Evolutionary conservation across 805 yeast species (phyloP), one percentile per base, ranked within the genome.

Genomic region (Kodamaea neixiangensis): DNA sequence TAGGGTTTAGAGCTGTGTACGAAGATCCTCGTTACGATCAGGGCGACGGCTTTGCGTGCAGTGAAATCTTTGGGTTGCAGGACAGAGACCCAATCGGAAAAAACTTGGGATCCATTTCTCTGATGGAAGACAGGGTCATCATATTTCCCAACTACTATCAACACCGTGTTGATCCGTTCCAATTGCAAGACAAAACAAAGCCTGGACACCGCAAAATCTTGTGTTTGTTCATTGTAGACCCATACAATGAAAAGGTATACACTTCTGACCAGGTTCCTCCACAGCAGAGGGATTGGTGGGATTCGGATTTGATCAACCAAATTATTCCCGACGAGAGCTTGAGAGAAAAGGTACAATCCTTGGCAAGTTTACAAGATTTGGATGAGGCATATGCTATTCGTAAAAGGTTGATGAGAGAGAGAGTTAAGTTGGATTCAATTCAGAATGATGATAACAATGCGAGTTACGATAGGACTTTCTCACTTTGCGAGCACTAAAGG

Each of bases 161-260:
- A 52, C 76, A 72, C 51, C 70, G 66, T 46, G 77, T 74, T 7
- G 71, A 69, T 44, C 61, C 68, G 10, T 74, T 74, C 56, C 65
- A 66, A 44, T 65, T 74, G 55, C 45, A 46, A 7, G 78, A 74
- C 53, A 58, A 58, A 50, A 47, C 68, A 5, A 72, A 66, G 49
- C 61, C 64, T 1, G 78, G 78, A 1, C 66, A 64, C 52, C 55
- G 78, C 25, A 70, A 69, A 53, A 72, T 74, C 20, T 56, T 74
- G 47, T 70, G 76, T 47, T 70, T 72, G 50, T 74, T 72, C 49
- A 15, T 74, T 2, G 66, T 64, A n/a, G 76, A 72, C 50, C 76
- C 76, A 1, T 51, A 58, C 49, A 64, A 70, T 50, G 56, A 61
- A 1, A 38, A 33, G n/a, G 71, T 69, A 1, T 49, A 58, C 3